These are phyloP conservation scores for Teunomyces pallodes DNA, from an alignment of 805 yeast genomes.

Conservation along the genomic window DNA sequence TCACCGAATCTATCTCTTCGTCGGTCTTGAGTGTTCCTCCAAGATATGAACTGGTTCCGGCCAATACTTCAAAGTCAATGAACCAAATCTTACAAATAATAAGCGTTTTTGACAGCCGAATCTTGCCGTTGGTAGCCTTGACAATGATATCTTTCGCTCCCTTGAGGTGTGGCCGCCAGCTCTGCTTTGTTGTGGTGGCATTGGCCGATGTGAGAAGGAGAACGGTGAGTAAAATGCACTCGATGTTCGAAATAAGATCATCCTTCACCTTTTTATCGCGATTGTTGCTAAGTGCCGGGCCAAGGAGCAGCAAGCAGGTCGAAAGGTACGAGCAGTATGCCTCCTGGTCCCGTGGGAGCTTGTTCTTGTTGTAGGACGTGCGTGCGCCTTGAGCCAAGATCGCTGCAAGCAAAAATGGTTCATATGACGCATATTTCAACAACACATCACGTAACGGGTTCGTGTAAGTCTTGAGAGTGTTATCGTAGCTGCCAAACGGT, in stretches of 20 bases:
- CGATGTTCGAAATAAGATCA: conserved; percentile 48
- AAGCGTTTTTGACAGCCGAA: conserved; percentile 37
- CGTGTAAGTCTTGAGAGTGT: conserved; percentile 19
- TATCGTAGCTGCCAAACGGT: conserved; percentile 38
- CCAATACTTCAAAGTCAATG: conserved; percentile 52
- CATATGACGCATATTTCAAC: conserved; percentile 55
- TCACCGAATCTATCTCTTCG: conserved; percentile 41
- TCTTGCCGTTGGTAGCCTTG: conserved; percentile 42
- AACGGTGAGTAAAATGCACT: conserved; percentile 64
- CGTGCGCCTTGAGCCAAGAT: conserved; percentile 74
- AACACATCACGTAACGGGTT: conserved; percentile 64
- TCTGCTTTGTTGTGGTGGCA: conserved; percentile 50
- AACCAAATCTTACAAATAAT: conserved; percentile 60
- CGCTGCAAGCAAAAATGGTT: conserved; percentile 63
- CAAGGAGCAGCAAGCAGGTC: conserved; percentile 56
- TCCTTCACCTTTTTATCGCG: conserved; percentile 15
- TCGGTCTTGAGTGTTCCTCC: conserved; percentile 56
- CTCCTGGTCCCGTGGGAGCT: conserved; percentile 53
- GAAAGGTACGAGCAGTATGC: conserved; percentile 64
- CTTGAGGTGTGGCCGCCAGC: conserved; percentile 63
- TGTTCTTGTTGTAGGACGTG: conserved; percentile 43
- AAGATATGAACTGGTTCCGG: conserved; percentile 49
- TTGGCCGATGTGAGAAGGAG: conserved; percentile 63
- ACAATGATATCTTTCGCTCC: conserved; percentile 63
- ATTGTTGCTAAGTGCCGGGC: conserved; percentile 36